Evolutionary conservation across 1,284 basidiomycete genomes (phyloP).

Genomic region (Ustilago loliicola): DNA sequence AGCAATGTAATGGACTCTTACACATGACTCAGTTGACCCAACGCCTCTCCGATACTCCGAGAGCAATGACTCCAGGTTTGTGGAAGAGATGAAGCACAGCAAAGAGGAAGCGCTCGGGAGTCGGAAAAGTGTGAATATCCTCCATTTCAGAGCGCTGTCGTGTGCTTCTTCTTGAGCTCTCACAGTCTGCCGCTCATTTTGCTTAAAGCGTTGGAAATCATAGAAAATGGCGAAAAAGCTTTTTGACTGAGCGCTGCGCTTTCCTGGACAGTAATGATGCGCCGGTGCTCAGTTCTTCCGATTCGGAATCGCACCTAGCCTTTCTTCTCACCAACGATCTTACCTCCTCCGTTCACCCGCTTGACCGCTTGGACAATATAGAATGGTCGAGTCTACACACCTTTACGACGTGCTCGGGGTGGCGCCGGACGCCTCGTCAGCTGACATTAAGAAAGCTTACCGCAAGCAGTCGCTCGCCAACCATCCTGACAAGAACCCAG

Average conservation of each 20-base stretch:
- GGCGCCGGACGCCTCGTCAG: conserved; percentile 79
- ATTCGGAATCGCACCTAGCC: not conserved
- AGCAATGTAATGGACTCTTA: not conserved
- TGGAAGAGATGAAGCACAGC: not conserved
- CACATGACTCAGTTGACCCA: too few species aligned
- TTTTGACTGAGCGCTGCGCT: not conserved
- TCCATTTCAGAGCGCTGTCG: conserved; percentile 9
- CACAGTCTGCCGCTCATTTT: too few species aligned
- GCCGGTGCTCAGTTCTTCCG: conserved; percentile 1
- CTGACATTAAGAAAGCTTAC: conserved; percentile 85
- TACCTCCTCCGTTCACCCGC: not conserved
- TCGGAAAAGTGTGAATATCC: conserved; percentile 5
- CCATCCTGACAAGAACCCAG: conserved; percentile 69
- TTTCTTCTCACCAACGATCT: conserved; percentile 8
- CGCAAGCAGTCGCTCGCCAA: conserved; percentile 64
- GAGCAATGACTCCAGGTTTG: too few species aligned
- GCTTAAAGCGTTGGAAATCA: not conserved
- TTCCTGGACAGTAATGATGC: conserved; percentile 2
- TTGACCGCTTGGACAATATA: not conserved
- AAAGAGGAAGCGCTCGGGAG: conserved; percentile 15
- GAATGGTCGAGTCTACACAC: conserved; percentile 55
- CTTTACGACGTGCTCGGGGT: conserved; percentile 76
- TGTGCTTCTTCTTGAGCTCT: conserved; percentile 11
- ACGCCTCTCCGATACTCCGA: not conserved
- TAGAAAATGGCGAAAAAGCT: conserved; percentile 7